phyloP scores from a whole-genome alignment of 2,329 filamentous ascomycete genomes.

The Moelleriella libera region DNA sequence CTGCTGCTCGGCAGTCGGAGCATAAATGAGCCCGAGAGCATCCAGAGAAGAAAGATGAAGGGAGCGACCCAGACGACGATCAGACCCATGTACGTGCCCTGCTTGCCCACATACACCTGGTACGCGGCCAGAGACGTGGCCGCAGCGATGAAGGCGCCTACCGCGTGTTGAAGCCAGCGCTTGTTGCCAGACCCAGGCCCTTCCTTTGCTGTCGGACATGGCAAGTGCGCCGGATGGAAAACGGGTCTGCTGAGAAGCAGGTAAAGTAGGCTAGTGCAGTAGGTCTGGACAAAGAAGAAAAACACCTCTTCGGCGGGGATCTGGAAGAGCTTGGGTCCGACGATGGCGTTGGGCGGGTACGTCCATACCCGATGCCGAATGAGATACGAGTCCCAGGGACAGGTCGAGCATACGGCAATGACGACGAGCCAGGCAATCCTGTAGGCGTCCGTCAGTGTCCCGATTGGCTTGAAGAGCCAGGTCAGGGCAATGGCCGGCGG shows the following conservation, averaged over 20 bases:
- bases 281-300: slow-evolving; percentile 67
- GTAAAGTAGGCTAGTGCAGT: slow-evolving; percentile 56
- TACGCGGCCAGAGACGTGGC: neutral
- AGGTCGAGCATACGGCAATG: slow-evolving; percentile 48
- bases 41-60: slow-evolving; percentile 37
- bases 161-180: neutral
- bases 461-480: slow-evolving; percentile 28
- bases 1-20: slow-evolving; percentile 15
- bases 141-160: neutral
- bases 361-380: slow-evolving; percentile 56
- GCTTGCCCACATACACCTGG: slow-evolving; percentile 14
- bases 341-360: slow-evolving; percentile 50
- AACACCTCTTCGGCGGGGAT: slow-evolving; percentile 62
- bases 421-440: slow-evolving; percentile 40
- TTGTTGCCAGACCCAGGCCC: neutral
- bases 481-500: slow-evolving; percentile 3
- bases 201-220: neutral
- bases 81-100: slow-evolving; percentile 52
- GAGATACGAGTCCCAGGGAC: slow-evolving; percentile 66
- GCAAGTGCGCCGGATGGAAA: slow-evolving; percentile 30
- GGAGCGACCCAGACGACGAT: slow-evolving; percentile 57
- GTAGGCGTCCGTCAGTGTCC: slow-evolving; percentile 46
- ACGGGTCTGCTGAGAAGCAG: slow-evolving; percentile 52
- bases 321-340: slow-evolving; percentile 46
- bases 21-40: slow-evolving; percentile 1